Evolutionary conservation across 345 rosid genomes (phyloP).

Genomic region (Corymbia maculata): DNA sequence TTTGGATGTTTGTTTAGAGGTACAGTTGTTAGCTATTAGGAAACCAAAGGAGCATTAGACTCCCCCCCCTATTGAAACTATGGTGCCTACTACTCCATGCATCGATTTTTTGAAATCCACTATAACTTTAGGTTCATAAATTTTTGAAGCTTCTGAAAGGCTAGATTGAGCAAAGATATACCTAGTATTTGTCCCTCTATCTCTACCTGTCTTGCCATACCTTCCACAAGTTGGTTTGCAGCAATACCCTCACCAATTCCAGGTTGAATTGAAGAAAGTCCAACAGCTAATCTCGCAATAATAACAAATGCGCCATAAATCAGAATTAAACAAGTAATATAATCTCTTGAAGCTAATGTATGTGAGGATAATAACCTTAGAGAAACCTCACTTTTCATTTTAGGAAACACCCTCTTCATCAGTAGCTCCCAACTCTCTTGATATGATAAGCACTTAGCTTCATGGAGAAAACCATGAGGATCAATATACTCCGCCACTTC

Average conservation of each 20-base stretch:
- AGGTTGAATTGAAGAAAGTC: no score
- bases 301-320: no score
- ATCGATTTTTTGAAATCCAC: accelerated
- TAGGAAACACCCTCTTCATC: slow-evolving; percentile 16
- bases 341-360: not conserved
- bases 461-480: slow-evolving; percentile 1
- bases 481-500: slow-evolving; percentile 9
- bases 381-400: slow-evolving; percentile 14
- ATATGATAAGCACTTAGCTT: slow-evolving; percentile 1
- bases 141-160: not conserved
- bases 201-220: no score
- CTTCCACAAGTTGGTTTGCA: no score
- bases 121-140: accelerated
- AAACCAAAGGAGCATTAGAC: accelerated
- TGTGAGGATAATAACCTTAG: not conserved
- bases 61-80: not conserved
- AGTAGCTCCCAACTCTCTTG: slow-evolving; percentile 38
- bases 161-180: not conserved
- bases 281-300: no score
- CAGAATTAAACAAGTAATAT: not conserved
- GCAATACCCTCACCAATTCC: no score
- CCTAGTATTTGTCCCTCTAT: not conserved
- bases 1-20: not conserved
- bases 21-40: not conserved
- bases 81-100: not conserved